These are phyloP conservation scores for Striga asiatica DNA, from an alignment of 257 asterid species.

Conservation along the genomic window DNA sequence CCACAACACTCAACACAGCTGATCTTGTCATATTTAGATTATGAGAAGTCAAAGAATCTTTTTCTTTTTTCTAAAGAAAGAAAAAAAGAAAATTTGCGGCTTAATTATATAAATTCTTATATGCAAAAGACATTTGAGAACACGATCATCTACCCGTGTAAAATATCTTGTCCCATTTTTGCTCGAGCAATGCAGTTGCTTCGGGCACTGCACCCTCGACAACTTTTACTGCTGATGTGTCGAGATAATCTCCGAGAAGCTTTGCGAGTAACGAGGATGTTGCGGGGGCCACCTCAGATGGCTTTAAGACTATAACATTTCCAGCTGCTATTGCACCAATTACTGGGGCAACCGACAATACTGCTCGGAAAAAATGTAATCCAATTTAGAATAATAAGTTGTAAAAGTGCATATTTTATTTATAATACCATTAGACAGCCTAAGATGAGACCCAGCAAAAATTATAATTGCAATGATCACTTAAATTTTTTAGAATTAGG, in stretches of 20 bases:
- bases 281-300: conserved; percentile 49
- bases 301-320: conserved; percentile 72
- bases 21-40: no score
- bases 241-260: conserved; percentile 59
- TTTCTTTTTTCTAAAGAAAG: no score
- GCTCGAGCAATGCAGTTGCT: conserved; percentile 55
- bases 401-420: neutral
- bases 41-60: no score
- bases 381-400: neutral
- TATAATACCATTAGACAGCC: no score
- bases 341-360: conserved; percentile 63
- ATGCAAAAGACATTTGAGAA: no score
- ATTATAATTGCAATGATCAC: no score
- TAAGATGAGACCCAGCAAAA: no score
- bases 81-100: no score
- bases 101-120: no score
- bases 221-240: conserved; percentile 61
- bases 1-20: no score
- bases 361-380: conserved; percentile 17
- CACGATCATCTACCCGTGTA: conserved; percentile 42
- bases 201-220: conserved; percentile 53
- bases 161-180: conserved; percentile 73
- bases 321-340: conserved; percentile 96
- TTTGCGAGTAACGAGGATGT: conserved; percentile 49
- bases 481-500: neutral